Evolutionary conservation across 73 alveolate genomes (phyloP), one percentile per base, ranked within the genome.

Genomic region (Urostyla sp.): DNA sequence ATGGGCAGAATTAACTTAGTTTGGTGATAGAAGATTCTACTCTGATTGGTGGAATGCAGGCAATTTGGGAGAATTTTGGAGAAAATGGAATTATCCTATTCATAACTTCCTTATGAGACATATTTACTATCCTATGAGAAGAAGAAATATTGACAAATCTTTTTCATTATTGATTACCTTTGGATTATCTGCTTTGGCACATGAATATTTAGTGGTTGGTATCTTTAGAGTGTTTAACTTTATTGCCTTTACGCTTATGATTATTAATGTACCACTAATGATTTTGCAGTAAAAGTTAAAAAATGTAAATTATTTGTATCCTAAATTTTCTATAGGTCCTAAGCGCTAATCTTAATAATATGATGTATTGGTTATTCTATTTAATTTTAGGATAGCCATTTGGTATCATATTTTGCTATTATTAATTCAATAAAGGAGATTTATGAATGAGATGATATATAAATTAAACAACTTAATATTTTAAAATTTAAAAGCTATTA

Each of bases 71-170:
- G 94, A 87, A 51, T 87, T 66, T 81, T 87, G 90, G 88, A 79
- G 94, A 58, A 80, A 75, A 26, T 94, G 98, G 98, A 94, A 94
- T 72, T 61, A 91, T 35, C 98, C 98, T 26, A 94, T 94, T 52
- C 98, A 94, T 67, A 87, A 84, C 60, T 94, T 91, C 92, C 75
- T 92, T 43, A 69, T 92, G 15, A 77, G 98, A 36, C 98, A 94
- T 57, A 75, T 94, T 32, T 91, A 94, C 80, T 74, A 78, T 82
- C 98, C 98, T 24, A 45, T 90, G 73, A 63, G 81, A 15, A 85
- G 91, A 83, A 67, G 92, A 55, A 89, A 89, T 10, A 60, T 77
- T 56, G 75, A 78, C 58, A 91, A 81, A 45, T 45, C 85, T 8
- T 49, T 73, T 30, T 76, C 95, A 0, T 79, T 84, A 84, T 43